Conservation (phyloP, 176 grass and related monocot genomes). For the Oryza punctata region DNA sequence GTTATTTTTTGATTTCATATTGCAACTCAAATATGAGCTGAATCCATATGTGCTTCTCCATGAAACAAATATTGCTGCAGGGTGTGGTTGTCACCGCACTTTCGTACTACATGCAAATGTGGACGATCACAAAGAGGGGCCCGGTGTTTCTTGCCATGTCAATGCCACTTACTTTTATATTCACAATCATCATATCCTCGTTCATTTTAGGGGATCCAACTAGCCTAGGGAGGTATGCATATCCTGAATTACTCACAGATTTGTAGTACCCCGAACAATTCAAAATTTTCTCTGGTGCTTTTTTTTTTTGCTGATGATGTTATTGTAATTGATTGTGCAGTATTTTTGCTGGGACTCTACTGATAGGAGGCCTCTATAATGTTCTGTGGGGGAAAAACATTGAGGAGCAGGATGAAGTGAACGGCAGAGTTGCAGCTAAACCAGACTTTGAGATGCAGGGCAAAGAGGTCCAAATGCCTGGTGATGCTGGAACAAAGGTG, state of each 20-base stretch:
- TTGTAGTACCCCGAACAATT: too few species aligned
- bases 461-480: background rate
- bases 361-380: background rate
- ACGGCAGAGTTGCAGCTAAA: background rate
- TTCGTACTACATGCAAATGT: conserved; percentile 83
- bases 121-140: conserved; percentile 66
- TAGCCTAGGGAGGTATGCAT: conserved; percentile 58
- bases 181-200: conserved; percentile 61
- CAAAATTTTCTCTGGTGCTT: background rate
- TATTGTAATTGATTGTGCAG: background rate
- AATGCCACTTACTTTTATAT: conserved; percentile 66
- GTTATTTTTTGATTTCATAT: background rate
- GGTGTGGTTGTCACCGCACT: conserved; percentile 59
- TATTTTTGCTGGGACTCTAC: background rate
- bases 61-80: conserved; percentile 30
- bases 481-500: background rate
- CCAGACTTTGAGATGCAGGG: background rate
- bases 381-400: background rate
- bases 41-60: background rate
- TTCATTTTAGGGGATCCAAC: conserved; percentile 61
- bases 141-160: conserved; percentile 76
- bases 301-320: background rate
- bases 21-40: background rate
- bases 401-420: background rate
- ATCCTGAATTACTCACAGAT: background rate